Percentiles rank a stretch among this genome's conserved stretches.
phyloP scores from a whole-genome alignment of 768 basidiomycete genomes.

The Hericium erinaceus region DNA sequence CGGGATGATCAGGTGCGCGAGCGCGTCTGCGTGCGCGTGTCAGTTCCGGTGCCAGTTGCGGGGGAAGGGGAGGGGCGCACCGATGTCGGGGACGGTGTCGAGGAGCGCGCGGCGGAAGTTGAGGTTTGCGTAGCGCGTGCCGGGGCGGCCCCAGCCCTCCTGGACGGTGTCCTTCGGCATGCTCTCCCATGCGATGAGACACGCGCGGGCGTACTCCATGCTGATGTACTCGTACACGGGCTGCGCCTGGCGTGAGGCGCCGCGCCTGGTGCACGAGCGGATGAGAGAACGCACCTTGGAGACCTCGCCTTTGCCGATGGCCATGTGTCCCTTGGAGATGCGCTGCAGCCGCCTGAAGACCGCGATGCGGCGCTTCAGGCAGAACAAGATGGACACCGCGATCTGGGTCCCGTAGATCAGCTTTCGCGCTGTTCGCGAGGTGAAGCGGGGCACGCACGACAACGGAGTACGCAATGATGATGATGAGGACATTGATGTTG shows the following conservation, averaged over 20 bases:
- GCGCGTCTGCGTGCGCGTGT: constrained; percentile 37
- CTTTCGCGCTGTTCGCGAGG: background rate
- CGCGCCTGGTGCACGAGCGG: background rate
- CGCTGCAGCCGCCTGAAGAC: constrained; percentile 55
- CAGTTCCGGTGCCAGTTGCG: background rate
- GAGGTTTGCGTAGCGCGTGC: constrained; percentile 49
- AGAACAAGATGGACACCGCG: constrained; percentile 48
- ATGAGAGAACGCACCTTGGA: constrained; percentile 39
- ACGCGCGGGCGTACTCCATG: constrained; percentile 70
- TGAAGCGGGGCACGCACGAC: constrained; percentile 37
- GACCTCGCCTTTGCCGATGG: constrained; percentile 44
- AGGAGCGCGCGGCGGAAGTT: constrained; percentile 63
- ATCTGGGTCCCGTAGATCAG: constrained; percentile 25
- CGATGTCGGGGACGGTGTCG: constrained; percentile 61
- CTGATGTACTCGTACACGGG: constrained; percentile 56
- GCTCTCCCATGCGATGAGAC: constrained; percentile 62
- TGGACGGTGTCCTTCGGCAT: constrained; percentile 57
- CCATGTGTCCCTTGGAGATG: constrained; percentile 53
- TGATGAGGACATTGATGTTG: constrained; percentile 61
- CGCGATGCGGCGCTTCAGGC: constrained; percentile 58
- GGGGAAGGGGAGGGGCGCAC: constrained; percentile 28
- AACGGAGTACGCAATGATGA: constrained; percentile 61
- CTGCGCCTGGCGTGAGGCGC: constrained; percentile 25
- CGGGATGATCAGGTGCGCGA: constrained; percentile 67
- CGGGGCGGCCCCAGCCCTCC: constrained; percentile 71